A percentile compares a stretch with the other conserved stretches of the same genome.
Evolutionary conservation across 2,329 filamentous ascomycete species (phyloP).

Genomic region (Penicillium frequentans): DNA sequence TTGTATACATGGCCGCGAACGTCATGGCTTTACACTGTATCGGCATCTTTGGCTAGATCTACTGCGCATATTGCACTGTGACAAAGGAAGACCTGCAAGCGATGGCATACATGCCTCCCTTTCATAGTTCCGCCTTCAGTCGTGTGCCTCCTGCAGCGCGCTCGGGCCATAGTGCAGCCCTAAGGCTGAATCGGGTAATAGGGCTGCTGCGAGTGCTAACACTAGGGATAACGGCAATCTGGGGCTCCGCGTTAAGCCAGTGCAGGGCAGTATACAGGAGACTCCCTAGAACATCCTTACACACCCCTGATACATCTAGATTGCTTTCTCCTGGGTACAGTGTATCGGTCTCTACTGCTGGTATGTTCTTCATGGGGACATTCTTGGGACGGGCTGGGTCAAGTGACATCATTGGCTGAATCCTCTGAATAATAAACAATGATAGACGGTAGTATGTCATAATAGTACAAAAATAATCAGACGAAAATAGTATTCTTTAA

Average conservation of each 20-base stretch:
- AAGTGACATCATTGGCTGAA: slow-evolving; percentile 14
- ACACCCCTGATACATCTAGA: not conserved
- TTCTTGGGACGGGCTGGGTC: slow-evolving; percentile 5
- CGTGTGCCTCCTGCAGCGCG: slow-evolving; percentile 14
- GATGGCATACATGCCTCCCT: not conserved
- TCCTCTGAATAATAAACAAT: not conserved
- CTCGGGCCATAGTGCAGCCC: slow-evolving; percentile 17
- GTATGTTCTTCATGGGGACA: not conserved
- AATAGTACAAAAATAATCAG: not conserved
- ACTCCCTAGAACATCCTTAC: not conserved
- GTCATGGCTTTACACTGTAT: not conserved
- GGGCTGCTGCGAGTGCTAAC: slow-evolving; percentile 8
- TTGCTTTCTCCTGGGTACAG: not conserved
- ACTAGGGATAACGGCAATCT: not conserved
- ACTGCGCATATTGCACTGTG: not conserved
- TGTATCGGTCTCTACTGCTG: not conserved
- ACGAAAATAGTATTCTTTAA: not conserved
- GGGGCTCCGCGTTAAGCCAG: not conserved
- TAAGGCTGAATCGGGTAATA: slow-evolving; percentile 25
- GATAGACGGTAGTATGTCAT: too few species aligned
- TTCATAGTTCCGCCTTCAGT: slow-evolving; percentile 14
- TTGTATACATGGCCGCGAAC: not conserved
- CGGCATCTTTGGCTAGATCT: not conserved
- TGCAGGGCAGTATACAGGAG: not conserved
- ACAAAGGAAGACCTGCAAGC: slow-evolving; percentile 4